Percentiles rank a stretch among this genome's conserved stretches.
Conservation (phyloP, 805 yeast species). For the Hanseniaspora guilliermondii region DNA sequence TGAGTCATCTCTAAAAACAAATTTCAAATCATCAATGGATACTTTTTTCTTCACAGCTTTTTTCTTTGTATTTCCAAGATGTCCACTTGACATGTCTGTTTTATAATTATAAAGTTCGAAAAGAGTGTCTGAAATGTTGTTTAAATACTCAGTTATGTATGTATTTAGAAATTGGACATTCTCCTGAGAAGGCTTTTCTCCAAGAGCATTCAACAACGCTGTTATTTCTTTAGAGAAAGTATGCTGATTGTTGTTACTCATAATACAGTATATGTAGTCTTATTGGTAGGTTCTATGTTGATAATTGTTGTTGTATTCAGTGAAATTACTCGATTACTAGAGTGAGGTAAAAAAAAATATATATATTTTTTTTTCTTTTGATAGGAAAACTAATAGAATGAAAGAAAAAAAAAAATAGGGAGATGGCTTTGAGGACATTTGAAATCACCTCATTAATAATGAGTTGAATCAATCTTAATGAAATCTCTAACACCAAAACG, state of each 20-base stretch:
- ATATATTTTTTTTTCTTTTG: too few species aligned
- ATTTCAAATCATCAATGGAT: slow-evolving; percentile 8
- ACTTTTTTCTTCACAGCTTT: slow-evolving; percentile 1
- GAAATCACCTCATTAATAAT: too few species aligned
- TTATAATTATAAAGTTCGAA: slow-evolving; percentile 10
- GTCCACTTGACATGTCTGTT: neutral
- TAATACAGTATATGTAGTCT: neutral
- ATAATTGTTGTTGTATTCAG: too few species aligned
- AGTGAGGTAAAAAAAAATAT: too few species aligned
- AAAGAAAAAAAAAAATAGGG: too few species aligned
- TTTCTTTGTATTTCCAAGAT: neutral
- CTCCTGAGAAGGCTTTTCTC: neutral
- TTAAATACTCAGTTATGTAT: slow-evolving; percentile 1
- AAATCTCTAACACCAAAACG: too few species aligned
- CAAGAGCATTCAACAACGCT: slow-evolving; percentile 3
- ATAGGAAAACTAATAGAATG: too few species aligned
- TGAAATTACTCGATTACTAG: too few species aligned
- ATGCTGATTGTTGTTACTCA: neutral
- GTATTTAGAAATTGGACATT: slow-evolving; percentile 2
- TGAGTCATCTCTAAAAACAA: slow-evolving; percentile 9
- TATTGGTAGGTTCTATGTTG: neutral
- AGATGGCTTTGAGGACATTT: too few species aligned
- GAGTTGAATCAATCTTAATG: too few species aligned
- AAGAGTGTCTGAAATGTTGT: slow-evolving; percentile 3
- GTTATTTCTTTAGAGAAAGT: slow-evolving; percentile 1